phyloP scores from a whole-genome alignment of 2,329 filamentous ascomycete genomes.

The Diaporthe sp. region DNA sequence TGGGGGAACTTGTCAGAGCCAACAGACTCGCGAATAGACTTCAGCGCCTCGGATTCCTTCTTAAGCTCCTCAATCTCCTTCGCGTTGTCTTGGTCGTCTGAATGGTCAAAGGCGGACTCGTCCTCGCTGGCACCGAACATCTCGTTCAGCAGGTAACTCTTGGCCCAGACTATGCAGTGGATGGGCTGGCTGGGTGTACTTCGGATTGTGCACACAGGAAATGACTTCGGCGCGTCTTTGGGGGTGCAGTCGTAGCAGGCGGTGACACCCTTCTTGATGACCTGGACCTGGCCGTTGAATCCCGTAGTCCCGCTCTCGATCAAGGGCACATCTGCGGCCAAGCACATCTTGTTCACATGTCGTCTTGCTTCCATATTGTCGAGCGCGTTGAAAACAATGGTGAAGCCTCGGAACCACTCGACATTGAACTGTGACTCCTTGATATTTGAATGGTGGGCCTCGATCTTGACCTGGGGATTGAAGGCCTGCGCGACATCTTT shows the following conservation, averaged over 20 bases:
- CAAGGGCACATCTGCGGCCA: slow-evolving; percentile 88
- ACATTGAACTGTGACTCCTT: slow-evolving; percentile 89
- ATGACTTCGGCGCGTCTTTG: slow-evolving; percentile 91
- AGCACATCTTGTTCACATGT: slow-evolving; percentile 97
- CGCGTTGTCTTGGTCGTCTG: slow-evolving; percentile 83
- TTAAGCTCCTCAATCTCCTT: slow-evolving; percentile 89
- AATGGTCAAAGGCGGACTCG: slow-evolving; percentile 82
- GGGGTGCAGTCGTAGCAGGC: slow-evolving; percentile 96
- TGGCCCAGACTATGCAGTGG: slow-evolving; percentile 98
- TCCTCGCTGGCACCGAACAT: slow-evolving; percentile 94
- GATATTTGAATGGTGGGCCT: slow-evolving; percentile 94
- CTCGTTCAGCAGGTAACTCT: slow-evolving; percentile 95
- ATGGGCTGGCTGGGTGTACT: slow-evolving; percentile 97
- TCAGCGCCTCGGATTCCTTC: slow-evolving; percentile 84
- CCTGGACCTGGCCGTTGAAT: slow-evolving; percentile 97
- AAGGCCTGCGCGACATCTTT: slow-evolving; percentile 92
- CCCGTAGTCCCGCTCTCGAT: slow-evolving; percentile 98
- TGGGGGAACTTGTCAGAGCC: slow-evolving; percentile 81
- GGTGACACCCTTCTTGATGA: slow-evolving; percentile 90
- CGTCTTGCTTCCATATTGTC: slow-evolving; percentile 94
- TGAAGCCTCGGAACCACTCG: slow-evolving; percentile 86
- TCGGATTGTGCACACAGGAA: slow-evolving; percentile 96
- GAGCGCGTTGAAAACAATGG: slow-evolving; percentile 93
- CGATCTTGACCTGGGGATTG: slow-evolving; percentile 87
- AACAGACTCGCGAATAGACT: slow-evolving; percentile 83